phyloP scores from a whole-genome alignment of 495 filamentous ascomycete genomes.

The Aspergillus carlsbadensis region DNA sequence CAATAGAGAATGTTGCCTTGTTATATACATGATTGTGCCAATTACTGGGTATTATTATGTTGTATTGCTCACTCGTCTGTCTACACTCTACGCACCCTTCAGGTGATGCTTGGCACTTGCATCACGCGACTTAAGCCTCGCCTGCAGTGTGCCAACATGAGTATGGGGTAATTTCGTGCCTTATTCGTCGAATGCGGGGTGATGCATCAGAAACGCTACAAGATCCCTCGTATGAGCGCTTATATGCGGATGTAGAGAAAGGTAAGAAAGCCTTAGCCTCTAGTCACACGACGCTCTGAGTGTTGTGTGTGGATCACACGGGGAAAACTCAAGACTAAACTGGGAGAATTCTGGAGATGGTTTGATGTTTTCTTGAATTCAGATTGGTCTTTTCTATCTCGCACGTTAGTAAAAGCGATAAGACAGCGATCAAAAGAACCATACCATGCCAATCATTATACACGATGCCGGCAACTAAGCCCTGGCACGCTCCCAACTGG shows the following conservation, averaged over 20 bases:
- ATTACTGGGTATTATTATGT: not conserved
- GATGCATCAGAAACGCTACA: not conserved
- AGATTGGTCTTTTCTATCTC: constrained; percentile 2
- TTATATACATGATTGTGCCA: not conserved
- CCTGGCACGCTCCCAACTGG: not conserved
- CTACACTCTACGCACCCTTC: not conserved
- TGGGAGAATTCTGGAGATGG: constrained; percentile 4
- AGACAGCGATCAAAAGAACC: not conserved
- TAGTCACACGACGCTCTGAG: constrained; percentile 13
- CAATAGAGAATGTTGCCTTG: not conserved
- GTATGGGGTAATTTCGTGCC: constrained; percentile 6
- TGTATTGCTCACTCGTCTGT: not conserved
- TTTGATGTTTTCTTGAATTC: constrained; percentile 7
- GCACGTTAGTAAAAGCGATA: constrained; percentile 7
- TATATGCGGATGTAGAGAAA: not conserved
- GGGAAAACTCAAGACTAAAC: not conserved
- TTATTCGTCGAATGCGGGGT: not conserved
- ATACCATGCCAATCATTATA: constrained; percentile 32
- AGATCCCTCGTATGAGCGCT: not conserved
- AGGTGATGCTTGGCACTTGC: not conserved
- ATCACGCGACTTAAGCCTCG: not conserved
- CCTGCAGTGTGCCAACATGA: not conserved
- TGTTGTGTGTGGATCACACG: constrained; percentile 11
- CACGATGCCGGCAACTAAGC: constrained; percentile 32
- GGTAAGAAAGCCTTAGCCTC: not conserved